phyloP scores from a whole-genome alignment of 306 rosid species.

The Glycine soja region DNA sequence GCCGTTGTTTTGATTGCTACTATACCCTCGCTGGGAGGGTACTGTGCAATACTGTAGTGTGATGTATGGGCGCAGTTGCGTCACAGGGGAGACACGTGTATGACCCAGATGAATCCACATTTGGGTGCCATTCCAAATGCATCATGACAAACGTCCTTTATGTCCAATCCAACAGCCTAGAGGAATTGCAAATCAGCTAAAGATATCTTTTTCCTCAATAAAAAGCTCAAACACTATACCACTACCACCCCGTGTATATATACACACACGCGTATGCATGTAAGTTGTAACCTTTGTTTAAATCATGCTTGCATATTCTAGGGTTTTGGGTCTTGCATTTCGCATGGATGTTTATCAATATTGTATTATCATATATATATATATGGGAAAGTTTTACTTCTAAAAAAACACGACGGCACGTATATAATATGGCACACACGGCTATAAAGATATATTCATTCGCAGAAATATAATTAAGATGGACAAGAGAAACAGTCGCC shows the following conservation, averaged over 20 bases:
- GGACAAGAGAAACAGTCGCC: not conserved
- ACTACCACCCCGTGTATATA: too few relatives aligned
- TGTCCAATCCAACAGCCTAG: constrained; percentile 55
- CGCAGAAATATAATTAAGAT: not conserved
- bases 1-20: constrained; percentile 58
- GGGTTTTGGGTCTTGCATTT: constrained; percentile 20
- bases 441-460: too few relatives aligned
- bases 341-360: not conserved
- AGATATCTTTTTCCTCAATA: constrained; percentile 37
- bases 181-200: constrained; percentile 47
- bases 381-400: too few relatives aligned
- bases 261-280: constrained; percentile 37
- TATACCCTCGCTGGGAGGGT: not conserved
- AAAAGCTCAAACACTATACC: not conserved
- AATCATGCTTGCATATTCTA: constrained; percentile 10
- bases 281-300: not conserved
- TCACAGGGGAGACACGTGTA: constrained; percentile 53
- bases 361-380: too few relatives aligned
- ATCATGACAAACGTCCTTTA: constrained; percentile 63
- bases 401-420: too few relatives aligned
- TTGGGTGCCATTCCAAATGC: constrained; percentile 61
- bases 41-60: not conserved
- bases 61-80: constrained; percentile 36
- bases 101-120: constrained; percentile 16
- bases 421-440: too few relatives aligned